Percentiles rank a stretch among this genome's conserved stretches.
Evolutionary conservation across 805 yeast genomes (phyloP).

Genomic region (Vanderwaltozyma verrucispora): DNA sequence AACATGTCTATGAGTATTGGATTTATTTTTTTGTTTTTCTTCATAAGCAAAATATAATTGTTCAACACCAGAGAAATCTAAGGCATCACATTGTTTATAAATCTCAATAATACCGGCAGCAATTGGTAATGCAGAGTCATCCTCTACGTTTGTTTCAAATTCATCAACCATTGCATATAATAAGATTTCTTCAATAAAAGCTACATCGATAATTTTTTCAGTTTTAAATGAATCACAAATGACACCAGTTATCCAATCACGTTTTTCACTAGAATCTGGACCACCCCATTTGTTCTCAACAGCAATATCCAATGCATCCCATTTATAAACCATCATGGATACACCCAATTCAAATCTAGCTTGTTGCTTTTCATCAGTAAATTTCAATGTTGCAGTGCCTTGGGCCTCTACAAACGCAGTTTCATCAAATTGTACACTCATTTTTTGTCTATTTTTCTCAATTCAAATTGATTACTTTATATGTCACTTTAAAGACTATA

Average conservation of each 20-base stretch:
- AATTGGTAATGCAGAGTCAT: slow-evolving; percentile 70
- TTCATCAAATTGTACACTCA: slow-evolving; percentile 21
- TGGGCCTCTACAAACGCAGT: slow-evolving; percentile 47
- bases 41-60: slow-evolving; percentile 49
- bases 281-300: slow-evolving; percentile 97
- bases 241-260: slow-evolving; percentile 89
- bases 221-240: slow-evolving; percentile 66
- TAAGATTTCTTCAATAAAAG: slow-evolving; percentile 73
- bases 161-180: slow-evolving; percentile 91
- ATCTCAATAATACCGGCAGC: slow-evolving; percentile 56
- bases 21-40: slow-evolving; percentile 37
- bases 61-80: slow-evolving; percentile 48
- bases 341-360: slow-evolving; percentile 88
- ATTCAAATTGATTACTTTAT: too few species aligned
- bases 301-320: slow-evolving; percentile 85
- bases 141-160: slow-evolving; percentile 81
- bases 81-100: slow-evolving; percentile 51
- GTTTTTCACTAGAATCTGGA: slow-evolving; percentile 74
- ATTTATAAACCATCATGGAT: slow-evolving; percentile 77
- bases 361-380: slow-evolving; percentile 55
- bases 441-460: neutral
- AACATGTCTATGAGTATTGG: slow-evolving; percentile 27
- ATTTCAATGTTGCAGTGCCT: slow-evolving; percentile 32
- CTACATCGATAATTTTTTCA: slow-evolving; percentile 59
- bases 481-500: too few species aligned